phyloP scores from a whole-genome alignment of 2,329 filamentous ascomycete genomes.

The Penicillium italicum region DNA sequence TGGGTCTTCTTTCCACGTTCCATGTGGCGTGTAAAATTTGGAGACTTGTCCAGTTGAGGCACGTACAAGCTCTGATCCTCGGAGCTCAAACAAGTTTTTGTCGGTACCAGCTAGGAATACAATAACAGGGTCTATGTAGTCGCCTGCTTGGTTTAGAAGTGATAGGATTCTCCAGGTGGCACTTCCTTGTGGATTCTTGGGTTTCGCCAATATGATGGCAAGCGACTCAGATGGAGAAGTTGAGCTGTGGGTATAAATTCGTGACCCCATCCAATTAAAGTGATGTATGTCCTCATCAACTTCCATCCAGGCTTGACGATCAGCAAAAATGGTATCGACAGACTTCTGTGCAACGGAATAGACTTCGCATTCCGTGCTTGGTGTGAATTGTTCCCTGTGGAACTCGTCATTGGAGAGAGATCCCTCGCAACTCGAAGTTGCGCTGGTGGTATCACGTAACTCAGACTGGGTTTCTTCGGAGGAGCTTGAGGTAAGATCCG shows the following conservation, averaged over 20 bases:
- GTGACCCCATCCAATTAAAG: constrained; percentile 25
- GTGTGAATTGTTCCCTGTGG: neutral
- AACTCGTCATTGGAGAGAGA: neutral
- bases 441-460: neutral
- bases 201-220: constrained; percentile 15
- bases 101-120: constrained; percentile 5
- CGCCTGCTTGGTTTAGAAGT: constrained; percentile 15
- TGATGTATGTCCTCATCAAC: constrained; percentile 18
- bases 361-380: neutral
- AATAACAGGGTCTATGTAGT: constrained; percentile 24
- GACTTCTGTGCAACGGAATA: neutral
- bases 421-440: too few relatives aligned
- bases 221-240: constrained; percentile 24
- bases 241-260: constrained; percentile 9
- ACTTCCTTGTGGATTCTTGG: constrained; percentile 7
- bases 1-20: constrained; percentile 17
- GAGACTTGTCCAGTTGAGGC: constrained; percentile 10
- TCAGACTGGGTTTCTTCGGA: neutral
- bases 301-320: neutral
- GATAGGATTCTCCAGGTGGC: constrained; percentile 9
- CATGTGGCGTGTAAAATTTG: constrained; percentile 26
- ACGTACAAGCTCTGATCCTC: constrained; percentile 10
- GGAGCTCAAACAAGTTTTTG: neutral
- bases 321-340: neutral
- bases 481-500: neutral